Conservation (phyloP, 441 rosid species). For the Metrosideros polymorpha region DNA sequence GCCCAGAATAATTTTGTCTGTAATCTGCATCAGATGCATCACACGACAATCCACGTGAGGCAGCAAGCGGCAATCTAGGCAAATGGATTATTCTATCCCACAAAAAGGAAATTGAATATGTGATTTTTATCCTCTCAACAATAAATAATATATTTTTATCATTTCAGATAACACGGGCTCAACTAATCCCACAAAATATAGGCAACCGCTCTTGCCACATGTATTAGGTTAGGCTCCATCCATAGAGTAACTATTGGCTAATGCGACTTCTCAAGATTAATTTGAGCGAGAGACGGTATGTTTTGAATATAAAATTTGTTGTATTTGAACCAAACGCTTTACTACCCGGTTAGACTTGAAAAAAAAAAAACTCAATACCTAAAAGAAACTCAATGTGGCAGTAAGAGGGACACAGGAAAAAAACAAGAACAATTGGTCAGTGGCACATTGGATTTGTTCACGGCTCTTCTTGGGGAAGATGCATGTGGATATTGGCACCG, state of each 20-base stretch:
- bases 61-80: not conserved
- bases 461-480: constrained; percentile 26
- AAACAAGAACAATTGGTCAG: constrained; percentile 5
- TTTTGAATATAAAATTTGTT: not conserved
- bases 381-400: not conserved
- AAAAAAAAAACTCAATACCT: not conserved
- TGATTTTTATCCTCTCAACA: not conserved
- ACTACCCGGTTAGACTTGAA: not conserved
- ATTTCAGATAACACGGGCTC: not conserved
- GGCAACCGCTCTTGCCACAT: not conserved
- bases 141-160: not conserved
- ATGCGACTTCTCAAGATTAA: not conserved
- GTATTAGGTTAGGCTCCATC: not conserved
- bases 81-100: not conserved
- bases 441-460: constrained; percentile 20
- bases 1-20: not conserved
- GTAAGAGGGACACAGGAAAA: not conserved
- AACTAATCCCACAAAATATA: not conserved
- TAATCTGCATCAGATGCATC: not conserved
- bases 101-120: not conserved
- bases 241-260: not conserved
- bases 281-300: not conserved
- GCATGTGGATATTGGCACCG: constrained; percentile 33
- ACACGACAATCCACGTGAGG: not conserved
- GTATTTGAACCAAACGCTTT: not conserved